A percentile compares a stretch with the other conserved stretches of the same genome.
Conservation (phyloP, 352 stramenopile species). For the Globisporangium nodosum region DNA sequence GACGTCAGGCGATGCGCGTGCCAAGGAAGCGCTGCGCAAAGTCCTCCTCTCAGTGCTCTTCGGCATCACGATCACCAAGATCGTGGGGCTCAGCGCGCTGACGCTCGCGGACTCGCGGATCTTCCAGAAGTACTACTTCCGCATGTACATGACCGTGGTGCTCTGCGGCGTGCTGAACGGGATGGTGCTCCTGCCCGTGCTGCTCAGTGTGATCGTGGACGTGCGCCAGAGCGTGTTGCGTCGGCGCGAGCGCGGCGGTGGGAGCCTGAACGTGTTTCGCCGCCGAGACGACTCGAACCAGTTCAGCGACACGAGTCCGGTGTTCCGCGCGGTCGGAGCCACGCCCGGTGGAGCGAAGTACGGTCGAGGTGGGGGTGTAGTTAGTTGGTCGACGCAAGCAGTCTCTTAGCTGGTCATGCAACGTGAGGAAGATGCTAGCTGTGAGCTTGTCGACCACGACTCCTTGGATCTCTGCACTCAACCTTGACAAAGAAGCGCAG, state of each 20-base stretch:
- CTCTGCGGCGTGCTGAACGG: slow-evolving; percentile 77
- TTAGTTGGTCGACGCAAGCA: too few relatives aligned
- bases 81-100: slow-evolving; percentile 78
- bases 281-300: slow-evolving; percentile 1
- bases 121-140: slow-evolving; percentile 90
- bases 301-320: slow-evolving; percentile 17
- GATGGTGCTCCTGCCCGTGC: slow-evolving; percentile 52
- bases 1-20: slow-evolving; percentile 31
- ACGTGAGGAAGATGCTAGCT: too few relatives aligned
- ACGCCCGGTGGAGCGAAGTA: not conserved
- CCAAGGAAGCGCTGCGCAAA: slow-evolving; percentile 37
- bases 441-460: too few relatives aligned
- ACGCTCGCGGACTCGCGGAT: slow-evolving; percentile 78
- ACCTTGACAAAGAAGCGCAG: too few relatives aligned
- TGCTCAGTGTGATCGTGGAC: slow-evolving; percentile 50
- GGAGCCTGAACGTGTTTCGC: not conserved
- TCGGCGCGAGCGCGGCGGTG: slow-evolving; percentile 10
- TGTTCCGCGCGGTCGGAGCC: slow-evolving; percentile 3
- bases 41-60: slow-evolving; percentile 75
- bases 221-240: slow-evolving; percentile 25
- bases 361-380: not conserved
- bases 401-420: too few relatives aligned
- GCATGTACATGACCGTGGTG: slow-evolving; percentile 85
- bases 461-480: too few relatives aligned
- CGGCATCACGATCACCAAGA: slow-evolving; percentile 86